Evolutionary conservation across 441 rosid species (phyloP).

Genomic region (Metrosideros polymorpha): DNA sequence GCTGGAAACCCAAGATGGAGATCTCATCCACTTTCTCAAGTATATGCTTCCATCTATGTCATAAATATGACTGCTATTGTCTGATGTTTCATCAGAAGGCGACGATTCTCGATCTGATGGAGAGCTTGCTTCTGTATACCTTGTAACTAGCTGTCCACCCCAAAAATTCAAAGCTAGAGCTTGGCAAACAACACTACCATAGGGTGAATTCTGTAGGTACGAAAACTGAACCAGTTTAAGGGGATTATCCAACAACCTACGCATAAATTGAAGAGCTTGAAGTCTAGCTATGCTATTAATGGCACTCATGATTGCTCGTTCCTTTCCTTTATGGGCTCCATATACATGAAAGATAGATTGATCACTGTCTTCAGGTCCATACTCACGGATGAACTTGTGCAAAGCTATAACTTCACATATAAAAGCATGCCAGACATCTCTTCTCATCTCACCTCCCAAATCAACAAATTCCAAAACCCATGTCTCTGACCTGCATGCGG

Average conservation of each 20-base stretch:
- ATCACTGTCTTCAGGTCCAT: conserved; percentile 64
- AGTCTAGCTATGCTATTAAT: conserved; percentile 73
- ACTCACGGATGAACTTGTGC: conserved; percentile 67
- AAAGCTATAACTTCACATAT: conserved; percentile 70
- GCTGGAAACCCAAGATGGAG: conserved; percentile 79
- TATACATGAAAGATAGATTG: conserved; percentile 49
- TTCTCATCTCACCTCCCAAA: conserved; percentile 88
- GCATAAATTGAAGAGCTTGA: conserved; percentile 81
- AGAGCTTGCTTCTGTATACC: conserved; percentile 29
- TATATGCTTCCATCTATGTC: conserved; percentile 92
- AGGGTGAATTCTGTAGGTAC: conserved; percentile 66
- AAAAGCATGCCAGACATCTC: conserved; percentile 94
- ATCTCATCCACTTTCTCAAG: conserved; percentile 86
- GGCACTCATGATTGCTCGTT: conserved; percentile 58
- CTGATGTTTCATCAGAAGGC: conserved; percentile 31
- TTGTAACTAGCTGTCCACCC: conserved; percentile 78
- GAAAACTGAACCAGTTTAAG: conserved; percentile 80
- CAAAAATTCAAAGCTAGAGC: conserved; percentile 79
- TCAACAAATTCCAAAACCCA: conserved; percentile 98
- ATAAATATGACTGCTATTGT: conserved; percentile 39
- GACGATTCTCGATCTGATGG: conserved; percentile 20
- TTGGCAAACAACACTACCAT: conserved; percentile 72
- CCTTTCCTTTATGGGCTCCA: conserved; percentile 80
- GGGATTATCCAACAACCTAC: conserved; percentile 84
- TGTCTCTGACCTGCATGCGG: conserved; percentile 35